Percentiles rank a stretch among this genome's conserved stretches.
Evolutionary conservation across 352 stramenopile species (phyloP).

Genomic region (Phytophthora meadii): DNA sequence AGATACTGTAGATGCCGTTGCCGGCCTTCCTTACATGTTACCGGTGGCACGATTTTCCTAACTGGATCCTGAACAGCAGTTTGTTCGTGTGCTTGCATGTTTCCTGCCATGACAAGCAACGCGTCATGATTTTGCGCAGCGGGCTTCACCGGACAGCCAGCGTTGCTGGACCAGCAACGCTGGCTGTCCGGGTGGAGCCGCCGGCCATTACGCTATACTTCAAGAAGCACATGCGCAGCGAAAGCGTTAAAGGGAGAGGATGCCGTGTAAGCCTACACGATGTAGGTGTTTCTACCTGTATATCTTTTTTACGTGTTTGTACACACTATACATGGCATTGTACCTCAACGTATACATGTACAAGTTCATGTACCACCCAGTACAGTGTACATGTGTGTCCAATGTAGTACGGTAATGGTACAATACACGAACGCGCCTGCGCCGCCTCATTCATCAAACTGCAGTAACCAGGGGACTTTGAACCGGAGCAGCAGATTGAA

Average conservation of each 20-base stretch:
- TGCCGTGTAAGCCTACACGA: too few relatives aligned
- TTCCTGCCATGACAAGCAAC: constrained; percentile 20
- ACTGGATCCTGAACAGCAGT: constrained; percentile 14
- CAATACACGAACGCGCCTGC: too few relatives aligned
- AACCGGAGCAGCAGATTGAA: constrained; percentile 1
- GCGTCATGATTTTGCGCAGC: constrained; percentile 12
- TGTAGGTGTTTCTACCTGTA: too few relatives aligned
- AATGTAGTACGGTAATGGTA: too few relatives aligned
- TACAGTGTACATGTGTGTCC: too few relatives aligned
- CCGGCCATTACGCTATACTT: background rate
- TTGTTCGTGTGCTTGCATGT: constrained; percentile 3
- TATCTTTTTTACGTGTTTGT: background rate
- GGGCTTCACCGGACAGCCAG: constrained; percentile 8
- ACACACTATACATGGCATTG: background rate
- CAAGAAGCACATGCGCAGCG: background rate
- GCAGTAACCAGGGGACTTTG: too few relatives aligned
- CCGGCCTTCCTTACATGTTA: too few relatives aligned
- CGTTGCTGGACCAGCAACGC: too few relatives aligned
- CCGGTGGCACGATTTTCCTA: background rate
- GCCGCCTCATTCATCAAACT: too few relatives aligned
- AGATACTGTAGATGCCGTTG: too few relatives aligned
- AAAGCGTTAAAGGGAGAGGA: background rate
- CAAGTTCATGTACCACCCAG: too few relatives aligned
- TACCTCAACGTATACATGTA: background rate
- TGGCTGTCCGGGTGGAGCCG: too few relatives aligned